These are phyloP conservation scores for Luffa aegyptiaca DNA, from an alignment of 306 rosid species.

Conservation along the genomic window DNA sequence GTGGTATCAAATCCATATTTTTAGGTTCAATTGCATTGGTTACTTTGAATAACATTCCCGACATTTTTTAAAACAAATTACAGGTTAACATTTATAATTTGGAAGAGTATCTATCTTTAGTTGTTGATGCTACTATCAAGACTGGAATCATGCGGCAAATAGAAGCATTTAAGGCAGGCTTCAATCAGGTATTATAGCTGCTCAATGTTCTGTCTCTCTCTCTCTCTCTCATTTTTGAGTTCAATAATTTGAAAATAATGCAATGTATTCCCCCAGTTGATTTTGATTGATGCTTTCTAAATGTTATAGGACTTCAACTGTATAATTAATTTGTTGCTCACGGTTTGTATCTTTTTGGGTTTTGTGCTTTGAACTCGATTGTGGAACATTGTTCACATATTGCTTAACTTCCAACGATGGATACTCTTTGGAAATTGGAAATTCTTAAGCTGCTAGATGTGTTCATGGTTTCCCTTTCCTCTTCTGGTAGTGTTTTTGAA, in stretches of 20 bases:
- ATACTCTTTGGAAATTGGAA: too few species aligned
- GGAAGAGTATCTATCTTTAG: constrained; percentile 71
- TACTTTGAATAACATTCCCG: neutral
- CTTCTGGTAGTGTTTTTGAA: too few species aligned
- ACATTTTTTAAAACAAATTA: neutral
- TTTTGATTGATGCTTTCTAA: too few species aligned
- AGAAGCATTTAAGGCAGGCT: constrained; percentile 90
- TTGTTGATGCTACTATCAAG: constrained; percentile 79
- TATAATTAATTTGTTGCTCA: too few species aligned
- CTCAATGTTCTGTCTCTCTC: neutral
- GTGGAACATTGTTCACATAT: too few species aligned
- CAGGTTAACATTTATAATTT: constrained; percentile 80
- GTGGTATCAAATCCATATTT: neutral
- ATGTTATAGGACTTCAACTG: too few species aligned
- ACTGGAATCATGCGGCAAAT: constrained; percentile 66
- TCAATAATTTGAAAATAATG: neutral
- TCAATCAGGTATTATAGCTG: constrained; percentile 57
- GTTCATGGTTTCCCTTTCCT: too few species aligned
- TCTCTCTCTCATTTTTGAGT: neutral
- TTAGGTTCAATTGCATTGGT: neutral
- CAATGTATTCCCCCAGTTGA: too few species aligned
- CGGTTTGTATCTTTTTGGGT: too few species aligned
- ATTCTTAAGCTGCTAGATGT: too few species aligned
- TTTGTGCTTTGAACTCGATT: too few species aligned
- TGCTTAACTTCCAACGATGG: too few species aligned